These are phyloP conservation scores for Grammothele lineata DNA, from an alignment of 768 basidiomycete genomes.

Conservation along the genomic window DNA sequence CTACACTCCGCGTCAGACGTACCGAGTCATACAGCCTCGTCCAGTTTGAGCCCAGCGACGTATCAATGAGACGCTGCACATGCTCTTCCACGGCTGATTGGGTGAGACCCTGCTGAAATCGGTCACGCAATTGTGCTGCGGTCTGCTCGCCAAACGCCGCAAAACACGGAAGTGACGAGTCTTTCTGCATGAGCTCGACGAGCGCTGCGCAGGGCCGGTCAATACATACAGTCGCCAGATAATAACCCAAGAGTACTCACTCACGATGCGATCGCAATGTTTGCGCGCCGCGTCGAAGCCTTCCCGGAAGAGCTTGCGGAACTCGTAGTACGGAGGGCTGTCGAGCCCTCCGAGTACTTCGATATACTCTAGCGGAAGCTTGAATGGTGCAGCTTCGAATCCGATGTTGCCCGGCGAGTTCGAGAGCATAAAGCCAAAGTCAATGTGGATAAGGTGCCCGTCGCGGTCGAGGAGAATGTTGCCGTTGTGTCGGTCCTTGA, in stretches of 20 bases:
- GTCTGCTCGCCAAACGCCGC: constrained; percentile 88
- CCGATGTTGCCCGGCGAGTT: constrained; percentile 97
- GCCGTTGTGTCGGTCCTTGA: constrained; percentile 98
- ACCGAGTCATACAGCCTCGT: constrained; percentile 96
- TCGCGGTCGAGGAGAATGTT: constrained; percentile 96
- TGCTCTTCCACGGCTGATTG: constrained; percentile 82
- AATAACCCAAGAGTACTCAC: constrained; percentile 37
- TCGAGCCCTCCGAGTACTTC: constrained; percentile 90
- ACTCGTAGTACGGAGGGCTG: constrained; percentile 73
- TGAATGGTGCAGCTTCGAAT: constrained; percentile 99
- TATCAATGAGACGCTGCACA: constrained; percentile 86
- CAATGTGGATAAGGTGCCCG: constrained; percentile 94
- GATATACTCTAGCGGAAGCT: constrained; percentile 90
- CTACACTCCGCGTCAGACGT: constrained; percentile 23
- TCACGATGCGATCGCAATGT: constrained; percentile 94
- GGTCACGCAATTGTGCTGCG: constrained; percentile 80
- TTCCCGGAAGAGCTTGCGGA: constrained; percentile 82
- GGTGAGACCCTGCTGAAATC: constrained; percentile 89
- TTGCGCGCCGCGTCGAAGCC: constrained; percentile 93
- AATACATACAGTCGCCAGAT: no score
- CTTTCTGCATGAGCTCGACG: constrained; percentile 98
- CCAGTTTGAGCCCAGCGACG: constrained; percentile 89
- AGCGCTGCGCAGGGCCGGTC: constrained; percentile 41
- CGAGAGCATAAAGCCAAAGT: constrained; percentile 97
- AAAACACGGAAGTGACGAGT: constrained; percentile 90